Evolutionary conservation across 495 filamentous ascomycete species (phyloP), one percentile per base, ranked within the genome.

Genomic region (Mytilinidion resinicola): DNA sequence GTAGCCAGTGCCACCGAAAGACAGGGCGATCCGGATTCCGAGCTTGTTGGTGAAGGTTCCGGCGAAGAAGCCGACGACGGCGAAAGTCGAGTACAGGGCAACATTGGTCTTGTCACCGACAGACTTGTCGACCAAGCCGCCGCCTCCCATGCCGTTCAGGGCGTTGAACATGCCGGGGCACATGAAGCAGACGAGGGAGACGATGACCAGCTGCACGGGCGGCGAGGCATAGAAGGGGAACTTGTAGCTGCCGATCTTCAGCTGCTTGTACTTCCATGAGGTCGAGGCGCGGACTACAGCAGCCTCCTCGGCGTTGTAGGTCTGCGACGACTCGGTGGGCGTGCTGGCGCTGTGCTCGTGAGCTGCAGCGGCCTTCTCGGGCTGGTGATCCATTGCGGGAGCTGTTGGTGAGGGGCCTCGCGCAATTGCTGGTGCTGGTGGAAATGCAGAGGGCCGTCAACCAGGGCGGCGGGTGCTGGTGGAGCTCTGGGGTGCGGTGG

Each of bases 161-260:
- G 80, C 69, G 55, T 73, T 73, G 66, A 60, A 73, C 70, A 82
- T 83, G 69, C 89, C 89, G 5, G 90, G 90, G 67, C 90, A 95
- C 58, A 95, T 75, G 79, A 95, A 95, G 72, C 90, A 95, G 53
- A 93, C 89, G 61, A 91, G 80, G 17, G 89, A 82, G 43, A 91
- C 85, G 73, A 95, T 76, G 33, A 87, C 58, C 41, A 92, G 76
- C 71, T 92, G 88, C 37, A 81, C 70, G 63, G 84, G 81, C 4
- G 89, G 89, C 25, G 86, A 90, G 51, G 88, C 88, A 74, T 85
- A 91, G 78, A 82, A 90, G 5, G 82, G 80, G 5, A 85, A 55
- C 60, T 78, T 79, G 66, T 66, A 78, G 15, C 69, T 69, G 43
- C 79, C 80, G 51, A 88, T 51, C 47, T 72, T 80, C 47, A 84